phyloP scores from a whole-genome alignment of 345 rosid species.

The Melaleuca alternifolia region DNA sequence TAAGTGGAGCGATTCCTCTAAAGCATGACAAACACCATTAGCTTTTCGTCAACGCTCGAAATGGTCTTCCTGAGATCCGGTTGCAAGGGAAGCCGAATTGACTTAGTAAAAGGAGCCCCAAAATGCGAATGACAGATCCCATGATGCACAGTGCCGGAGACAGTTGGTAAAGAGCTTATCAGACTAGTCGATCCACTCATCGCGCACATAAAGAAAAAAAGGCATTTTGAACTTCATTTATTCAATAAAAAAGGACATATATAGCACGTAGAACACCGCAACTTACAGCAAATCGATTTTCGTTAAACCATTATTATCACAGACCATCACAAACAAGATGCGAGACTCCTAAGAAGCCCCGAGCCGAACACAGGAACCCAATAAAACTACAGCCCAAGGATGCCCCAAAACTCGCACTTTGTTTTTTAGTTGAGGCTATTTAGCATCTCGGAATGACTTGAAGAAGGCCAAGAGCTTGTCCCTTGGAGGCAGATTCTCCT shows the following conservation, averaged over 20 bases:
- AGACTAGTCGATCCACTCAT: background rate
- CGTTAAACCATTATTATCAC: background rate
- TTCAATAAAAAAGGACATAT: background rate
- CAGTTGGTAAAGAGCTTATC: background rate
- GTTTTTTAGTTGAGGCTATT: background rate
- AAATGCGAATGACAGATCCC: background rate
- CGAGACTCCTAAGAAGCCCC: background rate
- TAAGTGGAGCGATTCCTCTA: background rate
- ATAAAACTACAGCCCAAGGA: background rate
- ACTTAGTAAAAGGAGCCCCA: background rate
- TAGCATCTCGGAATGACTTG: background rate
- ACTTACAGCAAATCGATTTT: background rate
- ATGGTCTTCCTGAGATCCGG: no score
- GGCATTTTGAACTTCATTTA: background rate
- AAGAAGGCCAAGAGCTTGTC: background rate
- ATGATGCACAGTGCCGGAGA: background rate
- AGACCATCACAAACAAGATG: background rate
- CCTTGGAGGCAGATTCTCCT: constrained; percentile 6
- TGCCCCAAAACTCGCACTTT: background rate
- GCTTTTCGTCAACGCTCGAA: background rate
- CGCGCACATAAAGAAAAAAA: no score
- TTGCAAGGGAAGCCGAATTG: no score
- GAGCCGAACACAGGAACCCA: background rate
- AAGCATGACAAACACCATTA: background rate
- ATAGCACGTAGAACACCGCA: background rate